Evolutionary conservation across 2,329 filamentous ascomycete species (phyloP), one percentile per base, ranked within the genome.

Genomic region (Colletotrichum paranaense): DNA sequence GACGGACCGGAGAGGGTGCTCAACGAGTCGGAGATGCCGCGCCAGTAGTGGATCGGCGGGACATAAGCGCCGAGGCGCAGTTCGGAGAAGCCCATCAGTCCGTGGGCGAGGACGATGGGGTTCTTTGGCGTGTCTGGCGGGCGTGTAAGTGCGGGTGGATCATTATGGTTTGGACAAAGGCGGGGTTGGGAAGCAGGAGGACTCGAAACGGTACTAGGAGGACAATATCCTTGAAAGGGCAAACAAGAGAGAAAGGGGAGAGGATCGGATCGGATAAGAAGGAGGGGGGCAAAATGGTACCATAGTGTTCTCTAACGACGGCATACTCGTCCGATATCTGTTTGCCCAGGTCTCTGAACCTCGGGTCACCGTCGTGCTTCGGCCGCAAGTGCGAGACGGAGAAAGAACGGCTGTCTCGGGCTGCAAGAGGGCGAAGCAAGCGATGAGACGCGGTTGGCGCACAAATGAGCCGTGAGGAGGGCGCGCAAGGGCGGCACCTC

Each of bases 91-190:
- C 91, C 91, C 64, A 92, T 83, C 62, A 93, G 84, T 68, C 91
- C 91, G 78, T 92, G 91, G 65, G 91, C 90, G 42, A 93, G 88
- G 67, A 92, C 90, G 67, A 93, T 88, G 57, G 91, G 90, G 75
- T 92, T 78, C 76, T 88, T 89, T 2, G 91, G 90, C 4, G 88
- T 87, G 53, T 85, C 88, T 90, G 72, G 72, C 3, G 38, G n/a
- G 38, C 30, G 30, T 38, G 42, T 63, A 52, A 63, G 58, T 53
- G 14, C 65, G 68, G 52, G 64, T 71, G 68, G 42, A 46, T 63
- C 46, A 38, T 26, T 56, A 35, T 63, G 26, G 24, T 49, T 63
- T 73, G 52, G 19, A 42, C 26, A 35, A 12, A 42, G 59, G 32
- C 49, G 22, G 22, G 55, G 24, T 24, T 32, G 49, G 53, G 24